Evolutionary conservation across 2,329 filamentous ascomycete species (phyloP).

Genomic region (Fusarium scirpi): DNA sequence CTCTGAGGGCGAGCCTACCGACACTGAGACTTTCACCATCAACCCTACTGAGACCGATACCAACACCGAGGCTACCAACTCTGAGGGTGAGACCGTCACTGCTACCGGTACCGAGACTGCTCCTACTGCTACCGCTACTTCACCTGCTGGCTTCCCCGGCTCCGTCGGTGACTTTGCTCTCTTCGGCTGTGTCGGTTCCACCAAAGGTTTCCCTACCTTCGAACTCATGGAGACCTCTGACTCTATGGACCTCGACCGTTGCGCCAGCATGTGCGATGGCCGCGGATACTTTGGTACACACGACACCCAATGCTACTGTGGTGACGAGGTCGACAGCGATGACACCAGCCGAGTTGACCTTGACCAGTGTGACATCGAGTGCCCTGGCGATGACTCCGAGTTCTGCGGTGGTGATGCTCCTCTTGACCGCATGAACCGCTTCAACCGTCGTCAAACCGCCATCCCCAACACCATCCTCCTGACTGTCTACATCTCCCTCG

Average conservation of each 20-base stretch:
- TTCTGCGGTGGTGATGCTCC: conserved; percentile 41
- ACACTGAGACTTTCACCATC: not conserved
- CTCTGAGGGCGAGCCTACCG: conserved; percentile 1
- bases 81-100: conserved; percentile 8
- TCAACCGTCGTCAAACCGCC: conserved; percentile 30
- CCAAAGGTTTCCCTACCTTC: conserved; percentile 43
- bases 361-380: conserved; percentile 32
- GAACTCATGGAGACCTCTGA: conserved; percentile 15
- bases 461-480: conserved; percentile 41
- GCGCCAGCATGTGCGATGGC: conserved; percentile 42
- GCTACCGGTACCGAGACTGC: conserved; percentile 44
- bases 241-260: conserved; percentile 45
- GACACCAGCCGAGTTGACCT: conserved; percentile 20
- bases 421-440: conserved; percentile 26
- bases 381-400: conserved; percentile 40
- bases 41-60: not conserved
- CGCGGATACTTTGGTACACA: conserved; percentile 45
- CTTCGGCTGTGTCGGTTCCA: conserved; percentile 46
- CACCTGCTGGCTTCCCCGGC: conserved; percentile 33
- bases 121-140: conserved; percentile 45
- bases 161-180: conserved; percentile 38
- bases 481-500: conserved; percentile 38
- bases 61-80: conserved; percentile 10
- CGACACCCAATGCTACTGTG: conserved; percentile 42
- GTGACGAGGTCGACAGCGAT: conserved; percentile 26